Percentiles rank a stretch among this genome's conserved stretches.
phyloP scores from a whole-genome alignment of 1,139 yeast genomes.

The Taphrina sp. region DNA sequence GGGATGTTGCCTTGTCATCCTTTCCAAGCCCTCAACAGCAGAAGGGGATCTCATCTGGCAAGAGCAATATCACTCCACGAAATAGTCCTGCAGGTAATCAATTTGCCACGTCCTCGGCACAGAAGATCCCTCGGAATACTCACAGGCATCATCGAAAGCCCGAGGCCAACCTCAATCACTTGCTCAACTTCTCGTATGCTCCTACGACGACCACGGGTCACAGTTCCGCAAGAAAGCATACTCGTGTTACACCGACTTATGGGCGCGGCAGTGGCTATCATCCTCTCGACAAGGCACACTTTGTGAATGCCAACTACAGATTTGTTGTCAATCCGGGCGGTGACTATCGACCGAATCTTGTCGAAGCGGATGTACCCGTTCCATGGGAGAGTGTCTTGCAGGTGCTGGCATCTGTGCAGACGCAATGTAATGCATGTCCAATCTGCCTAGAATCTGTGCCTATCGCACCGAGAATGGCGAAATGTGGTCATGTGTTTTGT shows the following conservation, averaged over 20 bases:
- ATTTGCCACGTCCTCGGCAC: no score
- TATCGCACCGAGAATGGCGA: conserved; percentile 89
- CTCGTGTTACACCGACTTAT: conserved; percentile 32
- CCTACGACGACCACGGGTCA: conserved; percentile 32
- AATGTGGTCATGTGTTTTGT: conserved; percentile 92
- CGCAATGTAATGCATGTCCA: conserved; percentile 65
- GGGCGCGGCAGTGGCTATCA: conserved; percentile 40
- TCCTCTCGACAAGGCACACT: conserved; percentile 65
- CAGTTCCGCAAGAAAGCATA: conserved; percentile 33
- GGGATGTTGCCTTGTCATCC: no score
- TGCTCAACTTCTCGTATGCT: conserved; percentile 41
- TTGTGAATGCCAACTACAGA: conserved; percentile 79
- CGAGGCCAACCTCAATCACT: conserved; percentile 41
- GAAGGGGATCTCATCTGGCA: no score
- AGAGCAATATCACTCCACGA: no score
- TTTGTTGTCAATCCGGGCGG: conserved; percentile 68
- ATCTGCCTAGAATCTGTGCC: conserved; percentile 83
- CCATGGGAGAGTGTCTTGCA: conserved; percentile 63
- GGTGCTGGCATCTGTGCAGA: conserved; percentile 67
- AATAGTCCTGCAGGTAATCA: no score
- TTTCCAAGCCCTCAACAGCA: no score
- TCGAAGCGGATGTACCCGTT: conserved; percentile 75
- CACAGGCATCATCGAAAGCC: conserved; percentile 31
- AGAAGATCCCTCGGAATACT: conserved; percentile 21
- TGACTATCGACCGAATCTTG: conserved; percentile 56